Evolutionary conservation across 192 early-diverging fungal genomes (phyloP), one percentile per base, ranked within the genome.

Genomic region (Hyaloraphidium curvatum): DNA sequence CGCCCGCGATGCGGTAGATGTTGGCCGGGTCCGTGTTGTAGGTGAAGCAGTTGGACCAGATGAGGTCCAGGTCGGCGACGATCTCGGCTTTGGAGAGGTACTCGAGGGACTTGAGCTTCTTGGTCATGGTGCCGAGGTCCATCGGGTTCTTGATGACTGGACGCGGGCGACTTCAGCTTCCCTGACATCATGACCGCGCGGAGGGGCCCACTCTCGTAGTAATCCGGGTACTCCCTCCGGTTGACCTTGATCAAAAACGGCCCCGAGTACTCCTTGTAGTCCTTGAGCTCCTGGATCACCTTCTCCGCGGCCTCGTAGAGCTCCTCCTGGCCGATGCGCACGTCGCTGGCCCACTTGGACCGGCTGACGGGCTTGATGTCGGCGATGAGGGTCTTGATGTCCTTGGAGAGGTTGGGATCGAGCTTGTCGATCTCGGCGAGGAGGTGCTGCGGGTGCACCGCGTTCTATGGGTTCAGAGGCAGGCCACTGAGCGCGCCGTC

Each of bases 41-140:
- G 2, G 66, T 66, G 35, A 90, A 74, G 67, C 91, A 95, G 62
- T 98, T 98, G 39, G 73, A 68, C 68, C 86, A 91, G 53, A 98
- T 94, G 41, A 96, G 65, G 58, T 83, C 73, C 28, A 95, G 60
- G 55, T 98, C 91, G n/a, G 76, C 65, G 1, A 70, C 62, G 70
- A 98, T 96, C 55, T 89, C 84, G 3, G 73, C 61, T 64, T 96
- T 95, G 72, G 75, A 80, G 52, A 80, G 71, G 66, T 98, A 98
- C 43, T 77, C 66, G 40, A 81, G 74, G 5, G 41, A 57, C 60
- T 83, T 80, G 52, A 98, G 67, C 55, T 95, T 92, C 60, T 84
- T 87, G 39, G 84, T 66, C 61, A 98, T 87, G 30, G 84, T 82
- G 14, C 76, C 79, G 28, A 98, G 69, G 70, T 98, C 94, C 94